Evolutionary conservation across 2,329 filamentous ascomycete genomes (phyloP).

Genomic region (Xylariomycetidae sp.): DNA sequence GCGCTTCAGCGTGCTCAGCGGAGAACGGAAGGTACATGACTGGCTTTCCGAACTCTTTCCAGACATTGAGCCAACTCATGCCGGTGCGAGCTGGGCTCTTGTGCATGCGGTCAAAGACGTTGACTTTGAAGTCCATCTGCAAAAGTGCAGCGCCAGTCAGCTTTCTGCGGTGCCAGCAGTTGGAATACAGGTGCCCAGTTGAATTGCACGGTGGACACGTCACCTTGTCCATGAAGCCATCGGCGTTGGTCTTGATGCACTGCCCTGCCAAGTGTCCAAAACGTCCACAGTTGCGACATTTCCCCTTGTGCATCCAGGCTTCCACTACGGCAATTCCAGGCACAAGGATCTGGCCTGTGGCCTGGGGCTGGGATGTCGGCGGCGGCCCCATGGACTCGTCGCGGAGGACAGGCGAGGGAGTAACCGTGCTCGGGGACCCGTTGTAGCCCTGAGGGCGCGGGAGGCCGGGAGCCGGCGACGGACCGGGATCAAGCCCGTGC

Average conservation of each 20-base stretch:
- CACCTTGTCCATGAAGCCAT: background rate
- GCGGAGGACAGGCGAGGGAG: no score
- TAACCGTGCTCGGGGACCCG: no score
- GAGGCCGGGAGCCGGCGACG: no score
- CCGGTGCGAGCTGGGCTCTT: background rate
- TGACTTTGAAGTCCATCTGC: background rate
- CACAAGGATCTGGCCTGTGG: no score
- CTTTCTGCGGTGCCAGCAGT: background rate
- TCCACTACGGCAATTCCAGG: no score
- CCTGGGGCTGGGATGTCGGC: no score
- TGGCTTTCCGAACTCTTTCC: background rate
- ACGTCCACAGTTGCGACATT: no score
- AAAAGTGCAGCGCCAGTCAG: background rate
- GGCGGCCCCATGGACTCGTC: no score
- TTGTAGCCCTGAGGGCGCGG: no score
- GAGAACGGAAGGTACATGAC: background rate
- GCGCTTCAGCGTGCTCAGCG: background rate
- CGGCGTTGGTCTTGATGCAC: background rate
- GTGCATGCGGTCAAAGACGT: background rate
- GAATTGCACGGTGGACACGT: background rate
- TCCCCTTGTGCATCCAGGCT: no score
- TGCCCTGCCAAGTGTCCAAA: no score
- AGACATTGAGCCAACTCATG: background rate
- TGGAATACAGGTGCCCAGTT: background rate
- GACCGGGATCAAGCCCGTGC: no score